These are phyloP conservation scores for Skeletonema grethae DNA, from an alignment of 108 stramenopile genomes.

Conservation along the genomic window DNA sequence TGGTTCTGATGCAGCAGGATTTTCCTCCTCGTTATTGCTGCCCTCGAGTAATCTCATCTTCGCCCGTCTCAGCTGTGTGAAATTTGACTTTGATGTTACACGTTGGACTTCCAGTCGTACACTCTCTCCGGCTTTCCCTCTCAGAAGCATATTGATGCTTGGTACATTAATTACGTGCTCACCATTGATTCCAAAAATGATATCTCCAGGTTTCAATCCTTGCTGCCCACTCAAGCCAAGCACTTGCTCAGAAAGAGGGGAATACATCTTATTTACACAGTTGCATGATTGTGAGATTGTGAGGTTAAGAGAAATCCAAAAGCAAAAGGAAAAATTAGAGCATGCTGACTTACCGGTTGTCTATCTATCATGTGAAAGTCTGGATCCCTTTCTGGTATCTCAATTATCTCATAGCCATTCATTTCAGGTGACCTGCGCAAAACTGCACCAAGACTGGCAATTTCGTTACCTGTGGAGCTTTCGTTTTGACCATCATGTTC, in stretches of 20 bases:
- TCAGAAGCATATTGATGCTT: slow-evolving; percentile 66
- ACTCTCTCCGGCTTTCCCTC: slow-evolving; percentile 55
- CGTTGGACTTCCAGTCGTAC: slow-evolving; percentile 71
- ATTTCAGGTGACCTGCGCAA: slow-evolving; percentile 54
- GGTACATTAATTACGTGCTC: slow-evolving; percentile 72
- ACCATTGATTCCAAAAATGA: slow-evolving; percentile 75
- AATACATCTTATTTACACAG: slow-evolving; percentile 45
- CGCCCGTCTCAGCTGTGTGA: not conserved
- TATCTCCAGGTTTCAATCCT: slow-evolving; percentile 69
- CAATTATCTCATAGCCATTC: slow-evolving; percentile 65
- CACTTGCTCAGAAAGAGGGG: slow-evolving; percentile 57
- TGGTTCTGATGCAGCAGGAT: slow-evolving; percentile 6
- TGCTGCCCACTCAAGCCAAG: slow-evolving; percentile 60
- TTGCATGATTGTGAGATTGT: too few species aligned
- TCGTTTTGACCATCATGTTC: slow-evolving; percentile 47
- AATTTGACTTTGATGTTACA: slow-evolving; percentile 31
- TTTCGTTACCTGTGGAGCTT: slow-evolving; percentile 25
- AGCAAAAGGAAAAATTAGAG: too few species aligned
- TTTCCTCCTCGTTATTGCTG: slow-evolving; percentile 21
- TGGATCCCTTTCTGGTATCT: slow-evolving; percentile 65
- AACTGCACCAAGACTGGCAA: slow-evolving; percentile 71
- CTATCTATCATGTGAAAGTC: slow-evolving; percentile 67
- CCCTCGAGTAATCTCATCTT: slow-evolving; percentile 22
- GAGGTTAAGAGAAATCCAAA: too few species aligned
- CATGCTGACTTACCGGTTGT: too few species aligned